Evolutionary conservation across 169 alveolate genomes (phyloP), one percentile per base, ranked within the genome.

Genomic region (Cryptosporidium bovis): DNA sequence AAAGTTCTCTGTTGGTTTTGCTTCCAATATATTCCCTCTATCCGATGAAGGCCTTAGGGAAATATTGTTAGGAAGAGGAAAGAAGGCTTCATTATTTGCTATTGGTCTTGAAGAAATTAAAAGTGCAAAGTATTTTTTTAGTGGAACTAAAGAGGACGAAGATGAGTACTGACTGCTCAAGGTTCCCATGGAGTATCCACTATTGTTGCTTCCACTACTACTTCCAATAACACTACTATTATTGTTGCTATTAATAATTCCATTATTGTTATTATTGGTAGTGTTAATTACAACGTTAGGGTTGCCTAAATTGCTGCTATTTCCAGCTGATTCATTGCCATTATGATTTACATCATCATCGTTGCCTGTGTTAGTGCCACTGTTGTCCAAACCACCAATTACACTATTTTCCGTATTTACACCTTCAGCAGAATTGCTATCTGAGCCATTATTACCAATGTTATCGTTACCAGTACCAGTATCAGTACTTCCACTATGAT

Each of bases 41-140:
- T 40, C 48, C 4, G 48, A 40, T 8, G 48, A 40, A 40, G 48
- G 48, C 1, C 48, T 56, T 27, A 77, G n/a, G n/a, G 71, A 60
- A 6, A 77, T 27, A 33, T 77, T 77, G 53, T 77, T 77, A 8
- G 87, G 87, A 1, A 77, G 34, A 40, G 87, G 87, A 48, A 77
- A 77, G 31, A 77, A 77, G 24, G 87, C 87, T n/a, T 77, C 87
- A 16, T 77, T 77, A 50, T 77, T 77, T 10, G 87, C 87, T 2
- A 77, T 77, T 1, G 87, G 87, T 24, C 87, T 77, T 20, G 87
- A 77, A 2, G 87, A 77, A n/a, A 77, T 77, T 18, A 77, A 24
- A 15, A 77, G 27, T 1, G 87, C 87, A 48, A 77, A 77, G 64
- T 46, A 77, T n/a, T 77, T 77, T n/a, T 60, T 71, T 2, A 77